phyloP scores from a whole-genome alignment of 2,329 filamentous ascomycete species.

The Colletotrichum neosansevieriae region DNA sequence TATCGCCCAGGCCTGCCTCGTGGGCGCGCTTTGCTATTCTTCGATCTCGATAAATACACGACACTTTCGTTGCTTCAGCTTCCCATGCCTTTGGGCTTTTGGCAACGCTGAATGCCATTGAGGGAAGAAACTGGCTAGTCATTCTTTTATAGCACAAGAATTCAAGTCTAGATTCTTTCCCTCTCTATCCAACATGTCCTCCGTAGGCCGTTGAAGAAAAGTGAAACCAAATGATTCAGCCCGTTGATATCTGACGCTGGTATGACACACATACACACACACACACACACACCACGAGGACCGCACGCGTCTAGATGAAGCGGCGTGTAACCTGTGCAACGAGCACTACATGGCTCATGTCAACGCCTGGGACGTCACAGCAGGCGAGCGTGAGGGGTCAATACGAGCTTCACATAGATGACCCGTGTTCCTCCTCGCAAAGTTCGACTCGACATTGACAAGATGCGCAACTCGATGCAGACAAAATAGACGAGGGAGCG shows the following conservation, averaged over 20 bases:
- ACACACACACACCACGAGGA: slow-evolving; percentile 23
- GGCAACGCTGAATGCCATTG: background rate
- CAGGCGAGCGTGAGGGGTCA: slow-evolving; percentile 14
- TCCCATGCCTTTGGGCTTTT: no score
- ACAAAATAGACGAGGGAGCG: slow-evolving; percentile 15
- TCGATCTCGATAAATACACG: slow-evolving; percentile 29
- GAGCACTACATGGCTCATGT: slow-evolving; percentile 24
- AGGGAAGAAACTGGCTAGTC: slow-evolving; percentile 2
- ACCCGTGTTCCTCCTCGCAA: background rate
- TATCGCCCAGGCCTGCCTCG: slow-evolving; percentile 62
- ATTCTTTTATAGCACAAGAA: slow-evolving; percentile 27
- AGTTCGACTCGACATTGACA: background rate
- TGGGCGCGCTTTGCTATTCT: slow-evolving; percentile 55
- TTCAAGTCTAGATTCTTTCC: slow-evolving; percentile 19
- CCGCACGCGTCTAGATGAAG: background rate
- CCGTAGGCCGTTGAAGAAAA: background rate
- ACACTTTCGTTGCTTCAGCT: slow-evolving; percentile 4
- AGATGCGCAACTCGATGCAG: slow-evolving; percentile 1
- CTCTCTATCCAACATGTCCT: background rate
- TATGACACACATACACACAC: slow-evolving; percentile 24
- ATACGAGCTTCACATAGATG: slow-evolving; percentile 31
- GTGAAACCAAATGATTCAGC: background rate
- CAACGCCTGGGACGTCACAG: slow-evolving; percentile 16
- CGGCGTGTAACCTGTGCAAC: slow-evolving; percentile 7
- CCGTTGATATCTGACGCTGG: background rate